Conservation (phyloP, 495 filamentous ascomycete species). For the Margaritispora aquatica region DNA sequence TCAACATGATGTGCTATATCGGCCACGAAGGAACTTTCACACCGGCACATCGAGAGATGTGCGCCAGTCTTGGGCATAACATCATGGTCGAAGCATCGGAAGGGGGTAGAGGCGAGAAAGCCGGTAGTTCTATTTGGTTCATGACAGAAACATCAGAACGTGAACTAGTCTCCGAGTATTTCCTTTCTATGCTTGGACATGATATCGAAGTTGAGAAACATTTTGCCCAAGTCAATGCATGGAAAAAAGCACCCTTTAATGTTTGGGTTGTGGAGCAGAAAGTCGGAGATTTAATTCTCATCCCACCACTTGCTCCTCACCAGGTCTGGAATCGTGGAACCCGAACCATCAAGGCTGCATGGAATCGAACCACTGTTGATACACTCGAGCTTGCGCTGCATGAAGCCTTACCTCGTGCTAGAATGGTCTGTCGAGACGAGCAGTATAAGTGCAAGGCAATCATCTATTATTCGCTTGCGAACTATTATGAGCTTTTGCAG, state of each 20-base stretch:
- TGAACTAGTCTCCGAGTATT: constrained; percentile 82
- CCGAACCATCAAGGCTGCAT: constrained; percentile 91
- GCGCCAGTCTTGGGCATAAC: constrained; percentile 90
- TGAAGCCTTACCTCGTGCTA: constrained; percentile 80
- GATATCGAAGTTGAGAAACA: constrained; percentile 95
- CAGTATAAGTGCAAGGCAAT: constrained; percentile 99
- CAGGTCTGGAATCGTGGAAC: constrained; percentile 98
- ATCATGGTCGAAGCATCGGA: constrained; percentile 93
- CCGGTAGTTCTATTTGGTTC: constrained; percentile 92
- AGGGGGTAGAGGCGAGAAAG: constrained; percentile 60
- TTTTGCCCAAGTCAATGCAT: constrained; percentile 89
- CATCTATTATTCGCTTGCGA: constrained; percentile 73
- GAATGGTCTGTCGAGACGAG: constrained; percentile 94
- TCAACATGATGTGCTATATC: constrained; percentile 98
- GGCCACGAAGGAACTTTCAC: constrained; percentile 98
- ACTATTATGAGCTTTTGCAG: constrained; percentile 63
- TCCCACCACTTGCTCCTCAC: constrained; percentile 94
- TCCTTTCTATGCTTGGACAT: constrained; percentile 82
- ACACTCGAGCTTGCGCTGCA: constrained; percentile 78
- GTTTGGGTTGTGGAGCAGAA: constrained; percentile 91
- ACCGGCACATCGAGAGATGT: constrained; percentile 96
- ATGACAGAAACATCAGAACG: constrained; percentile 94
- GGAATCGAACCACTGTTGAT: constrained; percentile 94
- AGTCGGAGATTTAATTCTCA: constrained; percentile 89
- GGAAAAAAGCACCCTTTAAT: constrained; percentile 85